phyloP scores from a whole-genome alignment of 805 yeast genomes.

The Candida vartiovaarae region DNA sequence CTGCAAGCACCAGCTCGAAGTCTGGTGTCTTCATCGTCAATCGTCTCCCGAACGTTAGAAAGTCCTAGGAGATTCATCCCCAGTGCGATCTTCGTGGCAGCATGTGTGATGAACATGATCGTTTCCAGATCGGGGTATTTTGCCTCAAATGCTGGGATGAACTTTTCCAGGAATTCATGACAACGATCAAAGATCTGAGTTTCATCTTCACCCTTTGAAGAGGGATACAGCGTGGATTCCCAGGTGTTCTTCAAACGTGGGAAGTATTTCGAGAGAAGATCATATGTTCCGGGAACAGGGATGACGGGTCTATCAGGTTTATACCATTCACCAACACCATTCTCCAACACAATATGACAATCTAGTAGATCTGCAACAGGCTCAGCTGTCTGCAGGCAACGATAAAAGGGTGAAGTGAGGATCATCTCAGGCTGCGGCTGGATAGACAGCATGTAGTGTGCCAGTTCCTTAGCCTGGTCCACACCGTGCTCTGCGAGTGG shows the following conservation, averaged over 20 bases:
- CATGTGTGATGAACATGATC: conserved; percentile 79
- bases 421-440: conserved; percentile 62
- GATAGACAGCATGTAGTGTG: conserved; percentile 44
- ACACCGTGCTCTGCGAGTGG: conserved; percentile 83
- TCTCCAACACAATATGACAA: conserved; percentile 58
- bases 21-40: conserved; percentile 39
- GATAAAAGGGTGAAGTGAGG: conserved; percentile 77
- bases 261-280: conserved; percentile 47
- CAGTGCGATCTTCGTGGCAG: conserved; percentile 84
- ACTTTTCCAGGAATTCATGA: conserved; percentile 40
- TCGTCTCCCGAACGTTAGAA: conserved; percentile 40
- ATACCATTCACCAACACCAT: conserved; percentile 93
- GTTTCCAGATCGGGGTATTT: conserved; percentile 54
- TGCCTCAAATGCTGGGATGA: conserved; percentile 51
- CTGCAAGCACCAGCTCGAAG: conserved; percentile 82
- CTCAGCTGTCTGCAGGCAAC: conserved; percentile 77
- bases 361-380: conserved; percentile 60
- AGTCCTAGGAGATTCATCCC: conserved; percentile 69
- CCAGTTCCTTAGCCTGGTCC: conserved; percentile 79
- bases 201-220: conserved; percentile 65
- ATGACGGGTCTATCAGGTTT: conserved; percentile 57
- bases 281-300: conserved; percentile 60
- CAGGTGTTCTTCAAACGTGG: conserved; percentile 40
- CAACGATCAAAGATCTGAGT: conserved; percentile 63
- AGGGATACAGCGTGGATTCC: conserved; percentile 54